Evolutionary conservation across 2,329 filamentous ascomycete genomes (phyloP), one percentile per base, ranked within the genome.

Genomic region (Capronia epimyces): DNA sequence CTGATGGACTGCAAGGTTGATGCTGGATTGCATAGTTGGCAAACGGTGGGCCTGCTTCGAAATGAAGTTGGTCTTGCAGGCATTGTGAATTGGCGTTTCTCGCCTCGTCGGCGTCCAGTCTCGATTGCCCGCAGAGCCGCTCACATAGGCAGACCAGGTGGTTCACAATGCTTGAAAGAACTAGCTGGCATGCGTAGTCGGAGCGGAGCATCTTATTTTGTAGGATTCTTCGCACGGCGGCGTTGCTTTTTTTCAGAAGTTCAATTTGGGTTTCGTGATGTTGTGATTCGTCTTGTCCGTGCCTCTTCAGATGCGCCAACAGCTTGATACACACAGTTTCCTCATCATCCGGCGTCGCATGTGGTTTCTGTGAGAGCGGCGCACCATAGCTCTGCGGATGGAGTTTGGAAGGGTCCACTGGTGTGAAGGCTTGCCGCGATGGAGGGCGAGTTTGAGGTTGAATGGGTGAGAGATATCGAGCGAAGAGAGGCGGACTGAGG

Each of bases 301-400:
- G 49, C 36, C 50, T 56, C 42, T 62, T 62, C 15, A 62, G 20
- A 34, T 60, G 59, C 16, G 56, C 56, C 36, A 62, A 46, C 27
- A 62, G 42, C 27, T 60, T 60, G 51, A 62, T 56, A 44, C 59
- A 62, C 4, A 56, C 37, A 22, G 56, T 59, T 24, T 62, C 59
- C 25, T 62, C 53, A 36, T 62, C 59, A 31, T 60, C 58, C 12
- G 20, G 36, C 3, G 27, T 18, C 2, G 22, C 8, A 2, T 55
- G 51, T n/a, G n/a, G n/a, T 2, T 21, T 21, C 9, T 37, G 41
- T 25, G 41, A 12, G 31, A 37, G n/a, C 16, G 49, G 41, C 21
- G 24, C 25, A n/a, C 10, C 13, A 37, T 43, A 39, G 13, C 9
- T 16, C 18, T 20, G 47, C 2, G 50, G 47, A n/a, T 48, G 47